Conservation (phyloP, 148 eudicot genomes). For the Vaccinium darrowii region DNA sequence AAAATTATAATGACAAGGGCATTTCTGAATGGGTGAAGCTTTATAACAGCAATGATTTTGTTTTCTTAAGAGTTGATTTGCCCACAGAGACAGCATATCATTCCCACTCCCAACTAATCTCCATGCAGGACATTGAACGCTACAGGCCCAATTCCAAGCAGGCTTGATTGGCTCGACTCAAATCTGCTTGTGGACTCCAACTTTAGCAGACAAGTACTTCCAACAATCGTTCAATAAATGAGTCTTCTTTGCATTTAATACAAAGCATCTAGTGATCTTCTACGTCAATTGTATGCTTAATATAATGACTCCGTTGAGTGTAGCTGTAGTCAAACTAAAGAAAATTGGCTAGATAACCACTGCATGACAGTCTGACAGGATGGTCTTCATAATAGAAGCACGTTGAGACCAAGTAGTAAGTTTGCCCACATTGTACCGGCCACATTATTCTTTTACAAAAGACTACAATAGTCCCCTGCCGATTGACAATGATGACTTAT, state of each 20-base stretch:
- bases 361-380: neutral
- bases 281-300: neutral
- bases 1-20: neutral
- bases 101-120: neutral
- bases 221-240: neutral
- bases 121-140: neutral
- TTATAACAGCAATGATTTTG: neutral
- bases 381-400: neutral
- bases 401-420: neutral
- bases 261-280: neutral
- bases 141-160: neutral
- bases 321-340: neutral
- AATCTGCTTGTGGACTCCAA: neutral
- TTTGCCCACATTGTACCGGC: neutral
- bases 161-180: neutral
- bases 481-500: neutral
- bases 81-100: neutral
- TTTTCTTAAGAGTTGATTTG: neutral
- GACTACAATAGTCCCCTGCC: neutral
- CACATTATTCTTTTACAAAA: constrained; percentile 3
- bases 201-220: neutral
- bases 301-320: neutral
- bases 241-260: neutral
- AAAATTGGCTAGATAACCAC: neutral
- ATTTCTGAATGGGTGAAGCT: neutral